phyloP scores from a whole-genome alignment of 305 asterid genomes.

The Solanum hybrid region DNA sequence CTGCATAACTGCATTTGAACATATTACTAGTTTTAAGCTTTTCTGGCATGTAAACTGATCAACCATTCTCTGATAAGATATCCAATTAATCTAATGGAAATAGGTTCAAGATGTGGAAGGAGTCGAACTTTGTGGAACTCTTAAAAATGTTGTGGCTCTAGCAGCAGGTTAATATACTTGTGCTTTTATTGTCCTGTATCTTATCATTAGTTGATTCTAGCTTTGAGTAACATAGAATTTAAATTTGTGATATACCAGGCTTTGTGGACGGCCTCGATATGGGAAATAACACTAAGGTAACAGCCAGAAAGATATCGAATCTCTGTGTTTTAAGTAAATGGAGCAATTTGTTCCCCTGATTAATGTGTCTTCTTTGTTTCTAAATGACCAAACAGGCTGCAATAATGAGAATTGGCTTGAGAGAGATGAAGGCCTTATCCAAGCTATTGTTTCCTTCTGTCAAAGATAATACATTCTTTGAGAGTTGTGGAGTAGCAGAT shows the following conservation, averaged over 20 bases:
- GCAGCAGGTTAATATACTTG: constrained; percentile 49
- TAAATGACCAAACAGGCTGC: constrained; percentile 55
- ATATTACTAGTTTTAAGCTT: not conserved
- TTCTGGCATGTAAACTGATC: not conserved
- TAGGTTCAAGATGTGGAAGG: constrained; percentile 96
- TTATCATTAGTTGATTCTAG: not conserved
- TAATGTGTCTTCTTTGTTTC: not conserved
- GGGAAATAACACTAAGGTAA: constrained; percentile 91
- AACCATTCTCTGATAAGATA: not conserved
- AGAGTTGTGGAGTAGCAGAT: constrained; percentile 96
- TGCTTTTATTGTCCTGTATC: not conserved
- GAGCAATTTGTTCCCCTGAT: not conserved
- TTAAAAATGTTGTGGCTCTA: constrained; percentile 76
- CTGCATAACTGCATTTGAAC: not conserved
- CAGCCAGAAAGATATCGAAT: not conserved
- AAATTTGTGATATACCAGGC: constrained; percentile 20
- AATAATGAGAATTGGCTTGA: constrained; percentile 85
- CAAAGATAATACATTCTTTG: constrained; percentile 79
- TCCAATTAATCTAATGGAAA: constrained; percentile 6
- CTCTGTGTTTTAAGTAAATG: not conserved
- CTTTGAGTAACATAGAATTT: not conserved
- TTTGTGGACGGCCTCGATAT: constrained; percentile 86
- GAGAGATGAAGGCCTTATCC: constrained; percentile 89
- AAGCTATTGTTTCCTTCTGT: constrained; percentile 79
- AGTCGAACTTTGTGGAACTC: constrained; percentile 82